These are phyloP conservation scores for Phytophthora brassicae DNA, from an alignment of 352 stramenopile genomes.

Conservation along the genomic window DNA sequence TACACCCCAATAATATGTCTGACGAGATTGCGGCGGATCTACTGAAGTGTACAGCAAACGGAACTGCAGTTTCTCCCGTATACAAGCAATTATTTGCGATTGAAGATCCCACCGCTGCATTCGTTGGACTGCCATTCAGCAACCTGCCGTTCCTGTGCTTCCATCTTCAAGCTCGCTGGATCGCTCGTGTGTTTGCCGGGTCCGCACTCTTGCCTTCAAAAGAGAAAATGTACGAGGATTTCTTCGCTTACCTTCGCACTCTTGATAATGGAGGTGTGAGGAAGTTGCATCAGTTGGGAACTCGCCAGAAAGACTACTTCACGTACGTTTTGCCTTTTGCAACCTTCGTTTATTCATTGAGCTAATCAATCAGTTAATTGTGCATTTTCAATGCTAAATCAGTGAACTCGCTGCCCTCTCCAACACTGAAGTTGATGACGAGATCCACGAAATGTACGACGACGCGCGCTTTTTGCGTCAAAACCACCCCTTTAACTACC, in stretches of 20 bases:
- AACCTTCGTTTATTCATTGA: background rate
- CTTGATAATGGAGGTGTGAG: slow-evolving; percentile 41
- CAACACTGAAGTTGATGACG: slow-evolving; percentile 38
- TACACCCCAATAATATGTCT: slow-evolving; percentile 24
- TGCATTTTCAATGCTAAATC: background rate
- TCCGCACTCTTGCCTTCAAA: slow-evolving; percentile 48
- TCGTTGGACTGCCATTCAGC: slow-evolving; percentile 72
- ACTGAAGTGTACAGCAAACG: slow-evolving; percentile 29
- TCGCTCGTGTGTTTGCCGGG: slow-evolving; percentile 56
- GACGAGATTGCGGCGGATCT: slow-evolving; percentile 34
- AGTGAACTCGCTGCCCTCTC: slow-evolving; percentile 46
- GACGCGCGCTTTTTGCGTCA: slow-evolving; percentile 56
- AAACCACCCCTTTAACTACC: slow-evolving; percentile 67
- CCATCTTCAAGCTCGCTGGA: slow-evolving; percentile 77
- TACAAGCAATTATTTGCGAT: slow-evolving; percentile 84
- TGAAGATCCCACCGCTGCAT: slow-evolving; percentile 69
- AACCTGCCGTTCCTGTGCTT: slow-evolving; percentile 84
- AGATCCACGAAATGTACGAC: slow-evolving; percentile 69
- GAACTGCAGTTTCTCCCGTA: slow-evolving; percentile 54
- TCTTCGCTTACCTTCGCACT: slow-evolving; percentile 44
- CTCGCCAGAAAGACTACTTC: slow-evolving; percentile 53
- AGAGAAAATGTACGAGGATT: slow-evolving; percentile 70
- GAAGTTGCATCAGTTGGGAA: slow-evolving; percentile 74
- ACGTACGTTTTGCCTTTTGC: slow-evolving; percentile 28
- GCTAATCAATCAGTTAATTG: background rate